These are phyloP conservation scores for Pyronema omphalodes DNA, from an alignment of 495 filamentous ascomycete species.

Conservation along the genomic window DNA sequence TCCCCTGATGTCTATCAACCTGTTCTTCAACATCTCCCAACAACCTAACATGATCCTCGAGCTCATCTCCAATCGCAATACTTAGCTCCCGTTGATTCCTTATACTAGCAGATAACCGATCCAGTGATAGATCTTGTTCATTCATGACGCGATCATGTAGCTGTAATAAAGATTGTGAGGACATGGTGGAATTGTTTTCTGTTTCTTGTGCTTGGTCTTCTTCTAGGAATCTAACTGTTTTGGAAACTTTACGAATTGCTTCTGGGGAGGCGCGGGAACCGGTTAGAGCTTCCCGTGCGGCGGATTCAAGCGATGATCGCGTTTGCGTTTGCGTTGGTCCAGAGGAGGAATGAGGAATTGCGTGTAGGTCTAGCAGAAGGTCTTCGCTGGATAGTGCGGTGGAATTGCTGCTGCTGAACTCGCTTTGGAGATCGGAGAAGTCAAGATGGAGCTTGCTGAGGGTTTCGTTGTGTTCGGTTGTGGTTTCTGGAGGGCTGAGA, in stretches of 20 bases:
- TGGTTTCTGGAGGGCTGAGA: conserved; percentile 11
- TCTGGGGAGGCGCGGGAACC: conserved; percentile 13
- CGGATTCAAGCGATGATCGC: conserved; percentile 10
- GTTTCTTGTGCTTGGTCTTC: too few species aligned
- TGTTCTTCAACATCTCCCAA: conserved; percentile 72
- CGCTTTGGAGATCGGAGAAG: conserved; percentile 37
- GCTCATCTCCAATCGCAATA: conserved; percentile 90
- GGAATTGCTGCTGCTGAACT: conserved; percentile 30
- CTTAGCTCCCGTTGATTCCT: conserved; percentile 81
- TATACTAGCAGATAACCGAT: conserved; percentile 66
- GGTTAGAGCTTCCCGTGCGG: conserved; percentile 22
- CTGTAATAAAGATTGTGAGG: conserved; percentile 47
- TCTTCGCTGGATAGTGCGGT: too few species aligned
- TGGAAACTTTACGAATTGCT: conserved; percentile 29
- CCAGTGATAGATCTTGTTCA: conserved; percentile 86
- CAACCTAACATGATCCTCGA: conserved; percentile 74
- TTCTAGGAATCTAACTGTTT: conserved; percentile 94
- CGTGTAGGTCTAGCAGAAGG: neutral
- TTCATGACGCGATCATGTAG: conserved; percentile 63
- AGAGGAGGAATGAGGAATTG: neutral
- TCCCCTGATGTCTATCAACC: conserved; percentile 61
- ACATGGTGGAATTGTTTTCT: too few species aligned
- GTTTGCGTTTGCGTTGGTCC: conserved; percentile 7
- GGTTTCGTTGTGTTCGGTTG: conserved; percentile 26
- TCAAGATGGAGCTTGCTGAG: conserved; percentile 38